phyloP scores from a whole-genome alignment of 1,284 basidiomycete species.

The Anthracocystis panici-leucophaei region DNA sequence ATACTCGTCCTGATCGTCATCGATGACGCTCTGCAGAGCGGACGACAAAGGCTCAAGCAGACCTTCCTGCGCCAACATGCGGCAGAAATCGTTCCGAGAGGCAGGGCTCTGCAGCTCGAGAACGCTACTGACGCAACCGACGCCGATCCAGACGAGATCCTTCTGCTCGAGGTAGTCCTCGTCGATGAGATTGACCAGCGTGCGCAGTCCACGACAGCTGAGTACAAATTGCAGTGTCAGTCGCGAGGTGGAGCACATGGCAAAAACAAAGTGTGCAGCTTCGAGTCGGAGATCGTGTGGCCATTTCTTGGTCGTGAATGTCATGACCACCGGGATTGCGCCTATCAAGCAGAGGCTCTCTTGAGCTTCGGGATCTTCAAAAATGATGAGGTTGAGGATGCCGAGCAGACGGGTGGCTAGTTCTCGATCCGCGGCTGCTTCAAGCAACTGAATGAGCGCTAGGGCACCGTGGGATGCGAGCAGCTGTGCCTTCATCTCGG shows the following conservation, averaged over 20 bases:
- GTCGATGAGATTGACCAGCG: slow-evolving; percentile 93
- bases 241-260: slow-evolving; percentile 90
- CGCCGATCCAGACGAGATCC: slow-evolving; percentile 90
- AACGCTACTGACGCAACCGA: slow-evolving; percentile 93
- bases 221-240: slow-evolving; percentile 75
- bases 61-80: slow-evolving; percentile 96
- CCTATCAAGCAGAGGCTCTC: slow-evolving; percentile 96
- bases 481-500: slow-evolving; percentile 89
- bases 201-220: slow-evolving; percentile 91
- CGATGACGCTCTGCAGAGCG: slow-evolving; percentile 87
- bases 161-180: slow-evolving; percentile 90
- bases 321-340: slow-evolving; percentile 71
- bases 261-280: slow-evolving; percentile 91
- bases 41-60: slow-evolving; percentile 90
- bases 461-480: slow-evolving; percentile 93
- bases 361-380: slow-evolving; percentile 83
- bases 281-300: slow-evolving; percentile 92
- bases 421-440: slow-evolving; percentile 82
- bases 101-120: slow-evolving; percentile 93
- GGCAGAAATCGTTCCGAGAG: slow-evolving; percentile 96
- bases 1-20: slow-evolving; percentile 75
- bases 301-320: slow-evolving; percentile 93
- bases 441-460: slow-evolving; percentile 90
- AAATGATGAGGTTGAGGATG: slow-evolving; percentile 90
- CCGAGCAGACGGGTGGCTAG: slow-evolving; percentile 85